Conservation (phyloP, 805 yeast genomes). For the Yamadazyma akitaensis region DNA sequence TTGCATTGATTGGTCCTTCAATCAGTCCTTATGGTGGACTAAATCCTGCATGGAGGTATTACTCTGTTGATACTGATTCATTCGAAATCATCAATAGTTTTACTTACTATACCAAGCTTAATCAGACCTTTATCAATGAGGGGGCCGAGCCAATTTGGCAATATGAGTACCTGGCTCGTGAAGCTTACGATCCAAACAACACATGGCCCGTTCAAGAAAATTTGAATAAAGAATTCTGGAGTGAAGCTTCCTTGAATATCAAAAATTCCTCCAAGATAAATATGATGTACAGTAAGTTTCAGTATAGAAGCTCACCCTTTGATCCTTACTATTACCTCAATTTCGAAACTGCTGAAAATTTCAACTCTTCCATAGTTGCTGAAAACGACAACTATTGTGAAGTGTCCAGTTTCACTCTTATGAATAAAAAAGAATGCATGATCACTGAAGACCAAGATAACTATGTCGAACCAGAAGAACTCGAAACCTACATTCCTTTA, state of each 20-base stretch:
- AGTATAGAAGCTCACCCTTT: conserved; percentile 48
- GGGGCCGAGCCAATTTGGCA: conserved; percentile 62
- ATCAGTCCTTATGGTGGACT: conserved; percentile 57
- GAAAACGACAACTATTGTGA: conserved; percentile 20
- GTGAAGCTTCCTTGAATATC: conserved; percentile 27
- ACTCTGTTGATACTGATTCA: conserved; percentile 57
- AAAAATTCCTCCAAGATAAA: conserved; percentile 40
- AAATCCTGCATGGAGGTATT: conserved; percentile 74
- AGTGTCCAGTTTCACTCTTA: conserved; percentile 20
- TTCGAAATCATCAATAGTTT: conserved; percentile 58
- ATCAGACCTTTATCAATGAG: conserved; percentile 50
- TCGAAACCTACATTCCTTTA: conserved; percentile 14
- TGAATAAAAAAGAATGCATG: conserved; percentile 19
- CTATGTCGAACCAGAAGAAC: conserved; percentile 14
- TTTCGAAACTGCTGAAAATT: neutral
- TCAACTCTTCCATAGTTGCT: conserved; percentile 25
- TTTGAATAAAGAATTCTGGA: conserved; percentile 68
- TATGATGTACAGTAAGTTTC: conserved; percentile 45
- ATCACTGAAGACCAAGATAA: conserved; percentile 21
- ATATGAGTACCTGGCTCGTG: conserved; percentile 63
- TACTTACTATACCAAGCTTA: conserved; percentile 56
- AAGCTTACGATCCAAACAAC: conserved; percentile 46
- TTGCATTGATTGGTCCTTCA: conserved; percentile 64
- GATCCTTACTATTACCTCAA: conserved; percentile 8
- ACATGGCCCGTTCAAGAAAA: conserved; percentile 61